These are phyloP conservation scores for Powellomyces hirtus DNA, from an alignment of 192 early-diverging fungal species.

Conservation along the genomic window DNA sequence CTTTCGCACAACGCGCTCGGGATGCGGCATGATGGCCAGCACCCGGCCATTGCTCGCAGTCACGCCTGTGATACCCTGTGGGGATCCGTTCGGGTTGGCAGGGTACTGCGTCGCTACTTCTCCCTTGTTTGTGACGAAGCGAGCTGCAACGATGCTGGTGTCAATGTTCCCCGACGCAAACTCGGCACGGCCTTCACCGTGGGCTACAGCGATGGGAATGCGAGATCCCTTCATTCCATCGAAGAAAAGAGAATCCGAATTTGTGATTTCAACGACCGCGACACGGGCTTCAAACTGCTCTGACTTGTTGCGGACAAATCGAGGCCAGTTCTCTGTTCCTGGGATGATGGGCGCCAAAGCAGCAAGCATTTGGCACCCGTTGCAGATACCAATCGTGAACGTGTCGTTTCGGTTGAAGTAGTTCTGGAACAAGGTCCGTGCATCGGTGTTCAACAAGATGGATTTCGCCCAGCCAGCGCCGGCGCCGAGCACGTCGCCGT, in stretches of 20 bases:
- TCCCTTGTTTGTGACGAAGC: slow-evolving; percentile 85
- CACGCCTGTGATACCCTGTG: slow-evolving; percentile 83
- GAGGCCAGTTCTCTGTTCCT: slow-evolving; percentile 84
- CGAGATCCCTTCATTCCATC: slow-evolving; percentile 85
- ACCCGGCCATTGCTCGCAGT: slow-evolving; percentile 83
- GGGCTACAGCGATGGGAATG: slow-evolving; percentile 93
- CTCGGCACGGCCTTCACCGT: slow-evolving; percentile 93
- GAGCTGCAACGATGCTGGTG: slow-evolving; percentile 48
- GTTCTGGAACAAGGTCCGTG: slow-evolving; percentile 67
- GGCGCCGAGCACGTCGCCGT: slow-evolving; percentile 99
- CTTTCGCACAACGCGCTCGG: slow-evolving; percentile 85
- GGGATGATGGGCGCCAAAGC: slow-evolving; percentile 88
- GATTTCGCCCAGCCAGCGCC: slow-evolving; percentile 97
- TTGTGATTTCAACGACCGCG: slow-evolving; percentile 67
- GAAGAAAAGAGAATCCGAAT: slow-evolving; percentile 69
- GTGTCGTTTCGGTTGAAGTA: slow-evolving; percentile 89
- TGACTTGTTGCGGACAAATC: slow-evolving; percentile 87
- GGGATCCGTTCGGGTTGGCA: slow-evolving; percentile 95
- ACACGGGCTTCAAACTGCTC: slow-evolving; percentile 96
- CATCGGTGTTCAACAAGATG: slow-evolving; percentile 70
- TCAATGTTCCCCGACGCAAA: slow-evolving; percentile 52
- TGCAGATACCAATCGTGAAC: slow-evolving; percentile 96
- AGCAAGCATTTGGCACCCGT: slow-evolving; percentile 97
- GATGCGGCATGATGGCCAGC: slow-evolving; percentile 97
- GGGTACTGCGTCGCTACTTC: slow-evolving; percentile 77